Evolutionary conservation across 164 flowering plant species (phyloP).

Genomic region (Akebia trifoliata): DNA sequence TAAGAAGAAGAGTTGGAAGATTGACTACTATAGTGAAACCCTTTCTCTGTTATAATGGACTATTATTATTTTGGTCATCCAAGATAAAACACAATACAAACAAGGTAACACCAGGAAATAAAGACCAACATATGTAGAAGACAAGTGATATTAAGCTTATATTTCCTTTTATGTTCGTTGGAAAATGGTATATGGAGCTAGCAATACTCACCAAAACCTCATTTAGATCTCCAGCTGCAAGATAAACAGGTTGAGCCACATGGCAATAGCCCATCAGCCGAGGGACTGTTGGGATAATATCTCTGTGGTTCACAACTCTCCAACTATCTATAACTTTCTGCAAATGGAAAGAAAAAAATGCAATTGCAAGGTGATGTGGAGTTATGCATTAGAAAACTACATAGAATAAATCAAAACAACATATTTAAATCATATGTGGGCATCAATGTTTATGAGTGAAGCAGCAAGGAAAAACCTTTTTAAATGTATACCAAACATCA

Average conservation of each 20-base stretch:
- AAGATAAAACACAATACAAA: not conserved
- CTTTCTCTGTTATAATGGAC: too few species aligned
- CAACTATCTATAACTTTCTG: constrained; percentile 98
- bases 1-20: too few species aligned
- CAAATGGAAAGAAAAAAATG: constrained; percentile 9
- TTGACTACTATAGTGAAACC: not conserved
- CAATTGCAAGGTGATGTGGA: not conserved
- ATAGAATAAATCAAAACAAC: too few species aligned
- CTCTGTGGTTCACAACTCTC: constrained; percentile 96
- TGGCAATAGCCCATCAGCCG: constrained; percentile 98
- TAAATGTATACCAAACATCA: too few species aligned
- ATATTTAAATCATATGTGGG: too few species aligned
- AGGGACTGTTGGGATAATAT: constrained; percentile 93
- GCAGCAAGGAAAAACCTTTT: too few species aligned
- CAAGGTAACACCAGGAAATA: not conserved
- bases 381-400: too few species aligned
- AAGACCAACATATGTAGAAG: not conserved
- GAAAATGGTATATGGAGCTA: not conserved
- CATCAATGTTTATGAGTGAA: too few species aligned
- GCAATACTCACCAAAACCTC: constrained; percentile 48
- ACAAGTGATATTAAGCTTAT: not conserved
- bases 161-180: not conserved
- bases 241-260: constrained; percentile 90
- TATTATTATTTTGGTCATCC: too few species aligned
- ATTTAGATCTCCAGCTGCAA: constrained; percentile 57